Evolutionary conservation across 1,139 yeast species (phyloP).

Genomic region (Casaregolazyma lundiana): DNA sequence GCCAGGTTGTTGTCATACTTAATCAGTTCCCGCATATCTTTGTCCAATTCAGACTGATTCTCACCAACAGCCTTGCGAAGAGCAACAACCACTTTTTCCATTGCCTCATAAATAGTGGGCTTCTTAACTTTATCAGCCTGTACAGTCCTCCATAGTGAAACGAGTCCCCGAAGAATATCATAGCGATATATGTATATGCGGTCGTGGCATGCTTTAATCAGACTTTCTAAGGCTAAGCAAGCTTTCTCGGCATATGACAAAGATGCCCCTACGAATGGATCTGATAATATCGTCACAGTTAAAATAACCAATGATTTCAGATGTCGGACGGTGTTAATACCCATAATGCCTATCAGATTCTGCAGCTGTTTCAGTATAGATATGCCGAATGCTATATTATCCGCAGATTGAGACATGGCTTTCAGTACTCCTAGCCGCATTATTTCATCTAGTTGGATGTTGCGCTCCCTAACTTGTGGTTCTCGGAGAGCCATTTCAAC

Average conservation of each 20-base stretch:
- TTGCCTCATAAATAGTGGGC: neutral
- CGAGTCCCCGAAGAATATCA: constrained; percentile 35
- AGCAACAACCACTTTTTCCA: constrained; percentile 7
- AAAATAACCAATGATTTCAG: constrained; percentile 24
- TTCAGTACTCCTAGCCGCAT: constrained; percentile 29
- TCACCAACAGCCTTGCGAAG: constrained; percentile 8
- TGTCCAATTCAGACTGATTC: constrained; percentile 1
- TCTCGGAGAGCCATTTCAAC: constrained; percentile 16
- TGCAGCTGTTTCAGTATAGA: constrained; percentile 17
- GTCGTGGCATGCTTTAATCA: constrained; percentile 33
- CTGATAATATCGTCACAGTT: constrained; percentile 26
- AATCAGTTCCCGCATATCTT: constrained; percentile 9
- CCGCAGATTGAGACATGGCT: constrained; percentile 24
- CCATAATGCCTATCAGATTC: constrained; percentile 14
- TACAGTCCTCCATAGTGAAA: constrained; percentile 23
- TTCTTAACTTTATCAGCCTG: constrained; percentile 10
- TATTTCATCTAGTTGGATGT: constrained; percentile 24
- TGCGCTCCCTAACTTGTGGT: constrained; percentile 15
- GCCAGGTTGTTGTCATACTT: constrained; percentile 2
- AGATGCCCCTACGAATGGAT: constrained; percentile 31
- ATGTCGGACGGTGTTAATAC: constrained; percentile 25
- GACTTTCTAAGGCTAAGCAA: constrained; percentile 21
- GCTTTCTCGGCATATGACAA: constrained; percentile 23
- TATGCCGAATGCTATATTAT: constrained; percentile 21
- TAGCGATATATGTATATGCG: constrained; percentile 31